phyloP scores from a whole-genome alignment of 257 asterid genomes.

The Nicotiana otophora region DNA sequence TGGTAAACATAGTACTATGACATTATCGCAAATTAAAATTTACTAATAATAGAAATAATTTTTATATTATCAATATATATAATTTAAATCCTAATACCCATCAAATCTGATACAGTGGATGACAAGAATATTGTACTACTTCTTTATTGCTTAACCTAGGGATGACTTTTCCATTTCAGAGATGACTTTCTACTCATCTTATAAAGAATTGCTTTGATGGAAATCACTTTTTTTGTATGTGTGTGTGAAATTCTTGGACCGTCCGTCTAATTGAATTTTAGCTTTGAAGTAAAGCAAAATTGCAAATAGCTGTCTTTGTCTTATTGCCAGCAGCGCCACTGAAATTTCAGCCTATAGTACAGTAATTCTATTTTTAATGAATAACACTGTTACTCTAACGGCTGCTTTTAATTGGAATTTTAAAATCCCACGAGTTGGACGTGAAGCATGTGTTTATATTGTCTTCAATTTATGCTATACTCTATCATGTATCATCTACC shows the following conservation, averaged over 20 bases:
- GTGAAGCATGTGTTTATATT: background rate
- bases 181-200: background rate
- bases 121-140: no score
- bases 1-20: no score
- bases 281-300: background rate
- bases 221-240: background rate
- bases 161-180: background rate
- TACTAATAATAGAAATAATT: no score
- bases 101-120: no score
- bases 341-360: background rate
- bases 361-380: background rate
- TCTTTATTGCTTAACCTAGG: background rate
- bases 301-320: background rate
- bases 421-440: background rate
- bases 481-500: background rate
- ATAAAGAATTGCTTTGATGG: background rate
- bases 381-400: background rate
- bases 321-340: background rate
- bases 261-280: background rate
- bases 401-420: background rate
- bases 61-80: no score
- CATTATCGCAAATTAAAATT: no score
- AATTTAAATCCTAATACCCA: no score
- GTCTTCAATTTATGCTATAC: background rate
- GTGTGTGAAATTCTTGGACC: background rate